Base-by-base conservation (phyloP, 148 eudicot species). In the Fallopia convolvulus region DNA sequence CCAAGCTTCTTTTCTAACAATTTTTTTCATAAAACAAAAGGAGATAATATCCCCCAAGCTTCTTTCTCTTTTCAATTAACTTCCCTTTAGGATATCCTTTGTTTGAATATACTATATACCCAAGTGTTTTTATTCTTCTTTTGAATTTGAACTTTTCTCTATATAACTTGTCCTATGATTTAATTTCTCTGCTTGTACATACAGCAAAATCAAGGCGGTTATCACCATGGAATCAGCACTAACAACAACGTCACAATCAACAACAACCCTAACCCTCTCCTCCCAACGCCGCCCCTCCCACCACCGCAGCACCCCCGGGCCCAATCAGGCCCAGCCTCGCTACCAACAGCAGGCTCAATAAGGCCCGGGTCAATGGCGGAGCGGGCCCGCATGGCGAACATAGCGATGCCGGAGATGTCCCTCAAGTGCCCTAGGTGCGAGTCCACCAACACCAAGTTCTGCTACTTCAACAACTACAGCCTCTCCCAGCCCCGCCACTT, bases 61-160 rank as follows among this genome's bases (percentile, higher is more conserved):
- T 17, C 72, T 66, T 66, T 55, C 61, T 20, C 61, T 55, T 47
- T 52, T 83, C 78, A 42, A 76, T 4, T 11, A 26, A 26, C 1
- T 30, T 65, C 82, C 80, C 48, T 36, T 6, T 52, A 42, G 14
- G 70, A 32, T 26, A 15, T 33, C 44, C 33, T 78, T 68, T 77
- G 74, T 32, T 82, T 85, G 89, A 88, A 88, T 88, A 88, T 88
- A 81, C 89, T 10, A 88, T 88, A 88, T 86, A 81, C 89, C 4
- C 80, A 75, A 20, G 56, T 55, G 17, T 78, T 68, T 81, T 81
- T 79, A 71, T 55, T 79, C 80, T 77, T 68, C 44, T 36, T 36
- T 68, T 30, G 40, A 9, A 10, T 63, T 63, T 30, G 15, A 65
- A 12, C 39, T 30, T 63, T 63, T 30, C 5, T 63, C 9, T 39